Conservation (phyloP, 495 filamentous ascomycete species). For the Mytilinidion resinicola region DNA sequence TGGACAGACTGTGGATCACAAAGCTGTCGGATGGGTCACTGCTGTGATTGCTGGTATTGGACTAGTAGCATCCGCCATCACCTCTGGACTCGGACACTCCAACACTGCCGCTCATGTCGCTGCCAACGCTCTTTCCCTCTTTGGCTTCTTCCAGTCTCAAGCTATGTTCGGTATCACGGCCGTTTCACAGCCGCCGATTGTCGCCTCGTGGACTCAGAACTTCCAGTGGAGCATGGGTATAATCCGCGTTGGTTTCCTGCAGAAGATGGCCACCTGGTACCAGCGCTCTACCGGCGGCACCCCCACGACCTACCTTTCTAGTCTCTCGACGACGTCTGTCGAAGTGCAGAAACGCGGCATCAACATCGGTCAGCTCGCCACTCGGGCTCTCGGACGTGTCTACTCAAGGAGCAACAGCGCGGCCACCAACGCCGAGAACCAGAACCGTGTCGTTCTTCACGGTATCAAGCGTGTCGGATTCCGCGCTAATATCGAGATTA, state of each 20-base stretch:
- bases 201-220: conserved; percentile 92
- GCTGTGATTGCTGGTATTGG: conserved; percentile 82
- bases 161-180: conserved; percentile 88
- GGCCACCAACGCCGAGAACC: conserved; percentile 35
- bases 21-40: conserved; percentile 81
- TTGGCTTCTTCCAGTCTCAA: conserved; percentile 93
- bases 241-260: conserved; percentile 79
- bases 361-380: conserved; percentile 39
- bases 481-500: conserved; percentile 73
- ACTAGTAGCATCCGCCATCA: conserved; percentile 50
- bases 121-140: conserved; percentile 84
- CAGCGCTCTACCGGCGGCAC: conserved; percentile 88
- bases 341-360: conserved; percentile 71
- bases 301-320: conserved; percentile 71
- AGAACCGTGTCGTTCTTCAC: conserved; percentile 59
- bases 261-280: conserved; percentile 90
- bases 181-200: conserved; percentile 82
- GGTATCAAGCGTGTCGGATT: conserved; percentile 92
- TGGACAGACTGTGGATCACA: conserved; percentile 84
- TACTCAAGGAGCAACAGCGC: conserved; percentile 47
- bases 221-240: conserved; percentile 99
- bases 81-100: conserved; percentile 53
- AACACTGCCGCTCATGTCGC: conserved; percentile 96
- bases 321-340: conserved; percentile 69
- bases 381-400: conserved; percentile 44